Evolutionary conservation across 495 filamentous ascomycete genomes (phyloP), one percentile per base, ranked within the genome.

Genomic region (Hyaloscypha variabilis): DNA sequence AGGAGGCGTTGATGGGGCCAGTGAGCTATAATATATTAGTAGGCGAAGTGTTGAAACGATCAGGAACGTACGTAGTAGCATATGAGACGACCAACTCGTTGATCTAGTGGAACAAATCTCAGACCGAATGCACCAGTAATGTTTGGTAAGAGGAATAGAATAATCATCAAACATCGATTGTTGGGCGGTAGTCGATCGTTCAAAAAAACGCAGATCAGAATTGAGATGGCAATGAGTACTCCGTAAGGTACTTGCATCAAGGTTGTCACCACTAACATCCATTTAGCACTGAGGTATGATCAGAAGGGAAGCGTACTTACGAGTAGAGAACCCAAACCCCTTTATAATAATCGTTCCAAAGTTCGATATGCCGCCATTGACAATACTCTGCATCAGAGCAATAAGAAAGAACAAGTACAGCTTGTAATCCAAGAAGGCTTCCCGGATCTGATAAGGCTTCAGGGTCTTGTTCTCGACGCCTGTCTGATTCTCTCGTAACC

Each of bases 391-490:
- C 10, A 83, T 76, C 0, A 83, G 63, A 0, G 79, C 84, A 36
- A 89, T 74, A 8, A 80, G 58, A 58, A 85, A 85, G 68, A 88
- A 85, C 58, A 87, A 76, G 65, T 85, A 87, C 0, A 83, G 68
- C 63, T 86, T 88, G 34, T 80, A 77, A 62, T 89, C 87, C 52
- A 71, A 58, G 23, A 78, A 73, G 0, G 84, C 85, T 60, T 88
- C 87, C 1, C 71, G 58, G 11, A 87, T 76, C 67, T 88, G 86
- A 17, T 54, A 54, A n/a, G 14, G 23, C 60, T 90, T 89, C 71
- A 89, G 89, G 42, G 85, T 82, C 75, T 90, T 90, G 68, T 89
- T 91, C 39, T 88, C 86, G 34, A 90, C 83, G 14, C 88, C 88
- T 67, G 89, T 87, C 69, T 90, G 83, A 60, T 91, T 90, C 51